These are phyloP conservation scores for Cytauxzoon felis DNA, from an alignment of 169 alveolate species.

Conservation along the genomic window DNA sequence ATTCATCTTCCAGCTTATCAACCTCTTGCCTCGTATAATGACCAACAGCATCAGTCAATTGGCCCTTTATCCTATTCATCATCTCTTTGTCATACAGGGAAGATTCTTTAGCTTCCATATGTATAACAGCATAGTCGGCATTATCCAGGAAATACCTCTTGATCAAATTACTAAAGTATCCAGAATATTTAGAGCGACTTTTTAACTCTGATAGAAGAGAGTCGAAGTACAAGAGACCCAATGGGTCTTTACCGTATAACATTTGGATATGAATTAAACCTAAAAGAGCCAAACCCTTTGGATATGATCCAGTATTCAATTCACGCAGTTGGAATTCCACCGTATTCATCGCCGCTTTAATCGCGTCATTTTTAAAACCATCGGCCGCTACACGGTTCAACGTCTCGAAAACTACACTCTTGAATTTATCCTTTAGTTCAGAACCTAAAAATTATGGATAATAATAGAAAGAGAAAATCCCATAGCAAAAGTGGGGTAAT, in stretches of 20 bases:
- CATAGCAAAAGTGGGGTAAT: no score
- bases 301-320: conserved; percentile 41
- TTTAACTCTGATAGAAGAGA: conserved; percentile 15
- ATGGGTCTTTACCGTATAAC: conserved; percentile 40
- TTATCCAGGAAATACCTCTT: conserved; percentile 62
- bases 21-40: conserved; percentile 57
- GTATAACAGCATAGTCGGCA: conserved; percentile 62
- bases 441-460: no score
- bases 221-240: conserved; percentile 44
- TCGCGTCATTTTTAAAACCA: conserved; percentile 71
- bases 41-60: conserved; percentile 43
- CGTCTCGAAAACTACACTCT: conserved; percentile 59
- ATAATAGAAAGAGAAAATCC: no score
- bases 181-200: conserved; percentile 51
- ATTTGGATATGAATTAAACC: conserved; percentile 44
- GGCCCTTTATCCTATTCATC: conserved; percentile 31
- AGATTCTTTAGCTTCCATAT: conserved; percentile 61
- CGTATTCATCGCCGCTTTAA: conserved; percentile 68
- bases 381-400: conserved; percentile 48
- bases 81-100: conserved; percentile 56
- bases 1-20: conserved; percentile 60
- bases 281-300: conserved; percentile 50
- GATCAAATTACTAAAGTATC: conserved; percentile 57
- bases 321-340: conserved; percentile 72
- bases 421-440: conserved; percentile 46